Evolutionary conservation across 768 basidiomycete genomes (phyloP).

Genomic region (Mycena maculata): DNA sequence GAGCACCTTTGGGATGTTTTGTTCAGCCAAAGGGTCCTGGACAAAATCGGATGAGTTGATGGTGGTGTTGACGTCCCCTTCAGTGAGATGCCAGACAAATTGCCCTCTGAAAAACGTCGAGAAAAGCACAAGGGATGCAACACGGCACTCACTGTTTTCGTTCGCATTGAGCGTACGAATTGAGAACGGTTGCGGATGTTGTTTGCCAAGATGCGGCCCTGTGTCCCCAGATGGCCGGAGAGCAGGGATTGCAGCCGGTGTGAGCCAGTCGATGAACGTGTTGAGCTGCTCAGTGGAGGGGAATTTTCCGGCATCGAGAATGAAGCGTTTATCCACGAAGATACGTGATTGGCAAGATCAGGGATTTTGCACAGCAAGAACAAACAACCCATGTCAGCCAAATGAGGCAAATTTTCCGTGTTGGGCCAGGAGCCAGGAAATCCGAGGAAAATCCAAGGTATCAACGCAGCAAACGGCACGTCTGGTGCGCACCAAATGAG

Average conservation of each 20-base stretch:
- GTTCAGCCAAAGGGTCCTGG: conserved; percentile 24
- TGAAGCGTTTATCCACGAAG: conserved; percentile 69
- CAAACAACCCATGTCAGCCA: conserved; percentile 8
- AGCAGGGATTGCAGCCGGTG: conserved; percentile 59
- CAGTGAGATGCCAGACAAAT: conserved; percentile 72
- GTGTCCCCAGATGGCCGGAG: conserved; percentile 55
- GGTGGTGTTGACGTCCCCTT: conserved; percentile 61
- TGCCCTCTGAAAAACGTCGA: conserved; percentile 59
- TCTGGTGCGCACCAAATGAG: no score
- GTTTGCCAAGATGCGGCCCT: conserved; percentile 63
- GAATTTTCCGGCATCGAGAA: conserved; percentile 77
- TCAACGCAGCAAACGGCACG: no score
- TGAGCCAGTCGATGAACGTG: conserved; percentile 65
- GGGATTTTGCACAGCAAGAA: not conserved
- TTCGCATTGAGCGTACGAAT: conserved; percentile 63
- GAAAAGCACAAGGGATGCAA: not conserved
- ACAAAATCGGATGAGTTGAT: conserved; percentile 43
- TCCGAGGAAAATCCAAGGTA: no score
- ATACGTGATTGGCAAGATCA: not conserved
- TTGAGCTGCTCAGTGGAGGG: conserved; percentile 71
- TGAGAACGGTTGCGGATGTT: conserved; percentile 64
- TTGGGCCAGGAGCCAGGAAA: no score
- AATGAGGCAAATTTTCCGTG: not conserved
- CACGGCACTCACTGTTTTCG: conserved; percentile 64
- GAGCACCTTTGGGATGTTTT: conserved; percentile 27